Percentiles rank a stretch among this genome's conserved stretches.
Evolutionary conservation across 768 basidiomycete genomes (phyloP).

Genomic region (Hygrophorus pudorinus): DNA sequence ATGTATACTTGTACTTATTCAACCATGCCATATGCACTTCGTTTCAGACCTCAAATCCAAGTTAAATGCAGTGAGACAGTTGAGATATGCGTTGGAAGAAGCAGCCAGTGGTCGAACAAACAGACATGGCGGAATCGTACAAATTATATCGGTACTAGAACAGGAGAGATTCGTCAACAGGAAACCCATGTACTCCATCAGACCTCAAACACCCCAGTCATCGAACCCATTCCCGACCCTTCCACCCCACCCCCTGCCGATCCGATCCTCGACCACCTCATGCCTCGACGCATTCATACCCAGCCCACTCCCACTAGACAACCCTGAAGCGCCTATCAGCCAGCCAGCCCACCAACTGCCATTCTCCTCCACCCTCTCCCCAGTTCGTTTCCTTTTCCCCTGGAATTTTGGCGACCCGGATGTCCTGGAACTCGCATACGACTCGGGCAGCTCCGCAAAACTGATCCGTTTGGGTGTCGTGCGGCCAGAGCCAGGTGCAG

Average conservation of each 20-base stretch:
- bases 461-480: constrained; percentile 68
- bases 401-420: constrained; percentile 25
- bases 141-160: too few species aligned
- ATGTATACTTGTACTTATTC: neutral
- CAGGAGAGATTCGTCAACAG: neutral
- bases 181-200: neutral
- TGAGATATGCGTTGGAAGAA: too few species aligned
- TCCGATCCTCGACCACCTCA: constrained; percentile 42
- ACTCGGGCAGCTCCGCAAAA: constrained; percentile 67
- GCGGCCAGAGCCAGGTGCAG: constrained; percentile 31
- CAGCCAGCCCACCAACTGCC: constrained; percentile 21
- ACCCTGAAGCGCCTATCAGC: constrained; percentile 14
- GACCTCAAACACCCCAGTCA: constrained; percentile 53
- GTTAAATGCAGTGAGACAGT: too few species aligned
- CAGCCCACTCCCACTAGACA: constrained; percentile 11
- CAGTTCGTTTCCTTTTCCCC: constrained; percentile 23
- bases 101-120: too few species aligned
- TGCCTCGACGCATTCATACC: constrained; percentile 23
- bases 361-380: constrained; percentile 24
- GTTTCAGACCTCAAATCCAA: too few species aligned
- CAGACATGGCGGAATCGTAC: too few species aligned
- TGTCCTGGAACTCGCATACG: constrained; percentile 34
- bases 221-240: constrained; percentile 31
- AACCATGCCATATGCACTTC: neutral
- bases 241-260: constrained; percentile 39